phyloP scores from a whole-genome alignment of 2,329 filamentous ascomycete species.

The Stenocarpella maydis region DNA sequence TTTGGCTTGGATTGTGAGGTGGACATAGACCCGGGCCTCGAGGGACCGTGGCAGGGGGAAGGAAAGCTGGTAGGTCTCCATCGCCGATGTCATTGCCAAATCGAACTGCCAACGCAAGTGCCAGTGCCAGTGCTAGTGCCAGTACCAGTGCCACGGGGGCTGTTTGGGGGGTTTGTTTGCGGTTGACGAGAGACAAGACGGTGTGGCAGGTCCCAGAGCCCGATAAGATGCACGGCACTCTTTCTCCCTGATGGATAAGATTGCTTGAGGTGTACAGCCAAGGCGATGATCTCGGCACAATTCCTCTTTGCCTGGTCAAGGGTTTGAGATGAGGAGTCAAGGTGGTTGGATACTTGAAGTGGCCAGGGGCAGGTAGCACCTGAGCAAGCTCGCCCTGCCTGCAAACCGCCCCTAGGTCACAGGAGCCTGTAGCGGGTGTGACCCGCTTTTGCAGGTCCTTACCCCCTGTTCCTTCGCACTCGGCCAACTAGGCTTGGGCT shows the following conservation, averaged over 20 bases:
- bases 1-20: conserved; percentile 65
- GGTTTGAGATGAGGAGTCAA: background rate
- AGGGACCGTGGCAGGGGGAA: conserved; percentile 67
- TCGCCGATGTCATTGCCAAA: background rate
- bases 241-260: background rate
- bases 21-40: conserved; percentile 68
- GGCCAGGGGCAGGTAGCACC: background rate
- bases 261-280: conserved; percentile 20
- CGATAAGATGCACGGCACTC: background rate
- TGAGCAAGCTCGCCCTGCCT: background rate
- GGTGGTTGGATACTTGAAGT: background rate
- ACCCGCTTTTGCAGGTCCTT: background rate
- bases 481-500: background rate
- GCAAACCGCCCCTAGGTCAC: conserved; percentile 1
- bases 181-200: background rate
- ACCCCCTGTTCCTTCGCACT: background rate
- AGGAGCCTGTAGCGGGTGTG: background rate
- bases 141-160: background rate
- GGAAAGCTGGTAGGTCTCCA: conserved; percentile 56
- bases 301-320: conserved; percentile 9
- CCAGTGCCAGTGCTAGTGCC: too few species aligned
- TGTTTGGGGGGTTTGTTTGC: background rate
- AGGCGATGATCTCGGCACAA: conserved; percentile 8
- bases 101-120: too few species aligned
- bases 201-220: background rate